Base-by-base conservation (phyloP, 192 early-diverging fungal species). In the Backusella circina region DNA sequence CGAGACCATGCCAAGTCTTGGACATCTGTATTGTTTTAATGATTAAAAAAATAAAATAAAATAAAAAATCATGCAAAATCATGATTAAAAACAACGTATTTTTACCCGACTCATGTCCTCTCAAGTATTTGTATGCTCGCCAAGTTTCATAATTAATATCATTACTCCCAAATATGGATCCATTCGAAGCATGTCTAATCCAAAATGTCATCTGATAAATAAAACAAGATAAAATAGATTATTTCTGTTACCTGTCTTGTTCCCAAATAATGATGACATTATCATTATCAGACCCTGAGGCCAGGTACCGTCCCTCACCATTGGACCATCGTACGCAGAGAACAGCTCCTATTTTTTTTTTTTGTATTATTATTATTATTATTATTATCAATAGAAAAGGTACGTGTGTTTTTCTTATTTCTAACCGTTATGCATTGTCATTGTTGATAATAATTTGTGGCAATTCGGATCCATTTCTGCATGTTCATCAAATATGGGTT, bases 1-100 rank as follows among this genome's bases (percentile, higher is more conserved):
- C 89, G 88, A 18, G 98, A 95, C 98, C 98, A 99, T 0, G 95
- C 91, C 38, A 99, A 69, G 75, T 97, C 96, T 31, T 89, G 90
- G 6, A 99, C 95, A 84, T 99, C 97, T 54, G 21, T 9, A n/a
- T n/a, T n/a, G n/a, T 54, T 23, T 54, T 23, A 21, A 54, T 21
- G 8, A 50, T 18, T 18, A 18, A 21, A 23, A 47, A 16, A 18
- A 47, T 47, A 47, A 15, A 21, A 26, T 54, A 21, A 9, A 54
- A 51, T 5, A 16, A 51, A 21, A 6, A 51, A 1, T 51, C 18
- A n/a, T n/a, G n/a, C n/a, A n/a, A n/a, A n/a, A n/a, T n/a, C n/a
- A n/a, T n/a, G n/a, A n/a, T n/a, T n/a, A n/a, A n/a, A n/a, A n/a
- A n/a, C n/a, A n/a, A n/a, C n/a, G n/a, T n/a, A n/a, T n/a, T 41